Percentiles rank a stretch among this genome's conserved stretches.
Evolutionary conservation across 208 protist genomes (phyloP).

Genomic region (Strigomonas culicis): DNA sequence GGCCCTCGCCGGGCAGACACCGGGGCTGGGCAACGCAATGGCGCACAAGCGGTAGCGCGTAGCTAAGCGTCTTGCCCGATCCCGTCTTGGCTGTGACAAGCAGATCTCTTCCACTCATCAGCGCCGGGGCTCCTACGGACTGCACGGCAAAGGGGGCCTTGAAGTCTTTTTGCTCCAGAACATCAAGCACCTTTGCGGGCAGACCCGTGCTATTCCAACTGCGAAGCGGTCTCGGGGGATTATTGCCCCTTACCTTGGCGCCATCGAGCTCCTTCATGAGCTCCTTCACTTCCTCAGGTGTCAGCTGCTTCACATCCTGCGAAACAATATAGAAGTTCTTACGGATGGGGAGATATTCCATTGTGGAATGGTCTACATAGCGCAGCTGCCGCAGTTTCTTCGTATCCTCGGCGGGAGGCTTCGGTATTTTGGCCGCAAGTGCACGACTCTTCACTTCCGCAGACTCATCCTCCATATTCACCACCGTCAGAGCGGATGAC

Average conservation of each 20-base stretch:
- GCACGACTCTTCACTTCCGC: conserved; percentile 41
- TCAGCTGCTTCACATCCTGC: conserved; percentile 61
- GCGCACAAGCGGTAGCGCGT: conserved; percentile 89
- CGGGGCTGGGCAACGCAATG: conserved; percentile 84
- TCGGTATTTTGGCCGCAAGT: conserved; percentile 51
- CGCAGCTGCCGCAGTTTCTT: conserved; percentile 71
- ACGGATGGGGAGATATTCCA: conserved; percentile 50
- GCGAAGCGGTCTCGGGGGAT: conserved; percentile 67
- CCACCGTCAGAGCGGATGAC: conserved; percentile 60
- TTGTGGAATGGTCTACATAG: conserved; percentile 64
- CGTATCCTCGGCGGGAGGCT: conserved; percentile 35
- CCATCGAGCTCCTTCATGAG: conserved; percentile 77
- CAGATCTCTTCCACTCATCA: conserved; percentile 89
- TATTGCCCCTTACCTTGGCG: conserved; percentile 55
- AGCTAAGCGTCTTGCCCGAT: conserved; percentile 93
- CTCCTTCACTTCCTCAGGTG: conserved; percentile 45
- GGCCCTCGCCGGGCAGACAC: conserved; percentile 76
- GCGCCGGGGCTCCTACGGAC: conserved; percentile 63
- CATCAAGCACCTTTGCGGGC: conserved; percentile 59
- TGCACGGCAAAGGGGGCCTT: conserved; percentile 85
- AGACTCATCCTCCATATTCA: conserved; percentile 73
- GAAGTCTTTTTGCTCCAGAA: conserved; percentile 50
- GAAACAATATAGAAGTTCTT: conserved; percentile 87
- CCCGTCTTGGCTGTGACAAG: conserved; percentile 93
- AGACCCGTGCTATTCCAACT: conserved; percentile 80